phyloP scores from a whole-genome alignment of 2,329 filamentous ascomycete genomes.

The Ceratocystis huliohia region DNA sequence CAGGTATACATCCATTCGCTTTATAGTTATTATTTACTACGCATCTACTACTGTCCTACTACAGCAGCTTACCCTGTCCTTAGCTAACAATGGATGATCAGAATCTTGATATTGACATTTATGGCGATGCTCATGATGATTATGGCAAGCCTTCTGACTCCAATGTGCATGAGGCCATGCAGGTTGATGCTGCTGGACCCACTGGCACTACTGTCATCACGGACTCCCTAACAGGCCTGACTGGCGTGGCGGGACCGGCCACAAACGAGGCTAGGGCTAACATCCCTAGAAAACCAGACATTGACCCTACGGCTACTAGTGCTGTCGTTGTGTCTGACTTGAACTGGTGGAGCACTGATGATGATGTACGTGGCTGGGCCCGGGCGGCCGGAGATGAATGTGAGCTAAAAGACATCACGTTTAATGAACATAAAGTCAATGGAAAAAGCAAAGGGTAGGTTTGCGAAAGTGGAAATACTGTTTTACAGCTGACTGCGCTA shows the following conservation, averaged over 20 bases:
- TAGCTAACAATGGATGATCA: conserved; percentile 48
- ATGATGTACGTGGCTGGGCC: conserved; percentile 82
- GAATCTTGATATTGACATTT: conserved; percentile 62
- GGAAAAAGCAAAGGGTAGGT: conserved; percentile 94
- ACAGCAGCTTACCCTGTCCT: background rate
- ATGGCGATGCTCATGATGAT: conserved; percentile 40
- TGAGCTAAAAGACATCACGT: conserved; percentile 83
- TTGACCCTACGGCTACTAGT: conserved; percentile 40
- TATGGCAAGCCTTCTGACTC: conserved; percentile 28
- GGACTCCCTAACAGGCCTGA: conserved; percentile 26
- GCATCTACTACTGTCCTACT: no score
- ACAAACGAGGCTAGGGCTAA: conserved; percentile 30
- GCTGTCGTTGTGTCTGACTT: conserved; percentile 81
- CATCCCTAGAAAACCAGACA: conserved; percentile 32
- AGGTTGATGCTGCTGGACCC: conserved; percentile 7
- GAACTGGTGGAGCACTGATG: conserved; percentile 94
- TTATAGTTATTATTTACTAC: background rate
- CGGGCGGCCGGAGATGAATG: conserved; percentile 67
- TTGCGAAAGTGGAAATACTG: background rate
- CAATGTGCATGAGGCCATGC: conserved; percentile 13
- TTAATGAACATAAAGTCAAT: conserved; percentile 97
- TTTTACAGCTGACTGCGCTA: background rate
- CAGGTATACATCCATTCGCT: background rate
- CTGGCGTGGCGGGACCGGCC: conserved; percentile 24
- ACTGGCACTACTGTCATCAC: conserved; percentile 13